Evolutionary conservation across 345 rosid genomes (phyloP).

Genomic region (Populus deltoides): DNA sequence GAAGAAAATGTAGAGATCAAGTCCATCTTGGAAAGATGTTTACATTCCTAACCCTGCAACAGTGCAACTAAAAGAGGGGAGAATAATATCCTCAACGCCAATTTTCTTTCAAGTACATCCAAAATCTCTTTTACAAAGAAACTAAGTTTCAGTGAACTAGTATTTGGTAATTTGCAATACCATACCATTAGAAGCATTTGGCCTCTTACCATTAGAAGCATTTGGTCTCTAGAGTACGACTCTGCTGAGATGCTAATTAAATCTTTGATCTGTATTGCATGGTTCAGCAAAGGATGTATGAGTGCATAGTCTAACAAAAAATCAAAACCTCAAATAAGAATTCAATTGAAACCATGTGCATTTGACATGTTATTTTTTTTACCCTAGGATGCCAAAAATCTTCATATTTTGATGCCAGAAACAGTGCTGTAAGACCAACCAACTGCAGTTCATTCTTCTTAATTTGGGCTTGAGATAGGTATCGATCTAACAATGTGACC

Average conservation of each 20-base stretch:
- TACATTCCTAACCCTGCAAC: not conserved
- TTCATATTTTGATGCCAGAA: conserved; percentile 92
- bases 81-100: not conserved
- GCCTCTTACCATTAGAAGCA: not conserved
- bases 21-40: not conserved
- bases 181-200: conserved; percentile 76
- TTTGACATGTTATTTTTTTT: conserved; percentile 10
- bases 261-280: conserved; percentile 66
- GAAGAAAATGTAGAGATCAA: not conserved
- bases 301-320: not conserved
- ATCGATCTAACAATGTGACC: conserved; percentile 67
- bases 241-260: conserved; percentile 85
- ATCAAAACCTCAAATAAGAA: not conserved
- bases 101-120: not conserved
- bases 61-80: not conserved
- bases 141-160: not conserved
- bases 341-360: not conserved
- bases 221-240: conserved; percentile 52
- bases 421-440: conserved; percentile 80
- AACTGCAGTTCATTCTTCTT: conserved; percentile 81
- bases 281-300: not conserved
- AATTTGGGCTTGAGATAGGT: conserved; percentile 71
- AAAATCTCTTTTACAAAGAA: not conserved
- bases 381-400: conserved; percentile 99
- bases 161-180: not conserved